Percentiles rank a stretch among this genome's conserved stretches.
phyloP scores from a whole-genome alignment of 2,329 filamentous ascomycete species.

The Stromatinia cepivora region DNA sequence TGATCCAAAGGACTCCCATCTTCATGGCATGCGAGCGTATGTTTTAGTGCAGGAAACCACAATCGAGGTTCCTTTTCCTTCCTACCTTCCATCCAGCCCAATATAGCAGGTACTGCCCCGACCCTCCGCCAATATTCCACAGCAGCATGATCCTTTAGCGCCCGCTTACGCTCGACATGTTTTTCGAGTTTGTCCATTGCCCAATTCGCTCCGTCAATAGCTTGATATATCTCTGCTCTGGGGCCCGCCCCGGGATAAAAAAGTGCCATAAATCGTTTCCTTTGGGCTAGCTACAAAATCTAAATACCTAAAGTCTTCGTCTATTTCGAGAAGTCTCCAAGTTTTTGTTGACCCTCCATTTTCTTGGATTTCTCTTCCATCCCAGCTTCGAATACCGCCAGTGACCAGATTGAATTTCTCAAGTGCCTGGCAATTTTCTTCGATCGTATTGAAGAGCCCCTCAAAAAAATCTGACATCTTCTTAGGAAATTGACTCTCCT shows the following conservation, averaged over 20 bases:
- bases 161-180: accelerated
- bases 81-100: background rate
- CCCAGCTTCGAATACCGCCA: background rate
- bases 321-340: background rate
- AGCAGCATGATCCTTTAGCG: background rate
- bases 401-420: background rate
- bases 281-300: background rate
- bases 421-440: background rate
- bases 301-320: background rate
- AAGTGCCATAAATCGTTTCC: background rate
- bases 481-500: no score
- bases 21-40: background rate
- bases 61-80: background rate
- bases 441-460: background rate
- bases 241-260: no score
- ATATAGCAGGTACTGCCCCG: background rate
- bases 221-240: background rate
- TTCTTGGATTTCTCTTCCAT: background rate
- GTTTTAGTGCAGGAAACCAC: background rate
- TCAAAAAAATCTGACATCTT: background rate
- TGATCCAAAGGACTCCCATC: background rate
- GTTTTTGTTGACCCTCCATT: background rate
- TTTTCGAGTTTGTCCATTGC: background rate
- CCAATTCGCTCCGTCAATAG: background rate
- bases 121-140: background rate